Evolutionary conservation across 495 filamentous ascomycete genomes (phyloP).

Genomic region (Sphaerosporella brunnea): DNA sequence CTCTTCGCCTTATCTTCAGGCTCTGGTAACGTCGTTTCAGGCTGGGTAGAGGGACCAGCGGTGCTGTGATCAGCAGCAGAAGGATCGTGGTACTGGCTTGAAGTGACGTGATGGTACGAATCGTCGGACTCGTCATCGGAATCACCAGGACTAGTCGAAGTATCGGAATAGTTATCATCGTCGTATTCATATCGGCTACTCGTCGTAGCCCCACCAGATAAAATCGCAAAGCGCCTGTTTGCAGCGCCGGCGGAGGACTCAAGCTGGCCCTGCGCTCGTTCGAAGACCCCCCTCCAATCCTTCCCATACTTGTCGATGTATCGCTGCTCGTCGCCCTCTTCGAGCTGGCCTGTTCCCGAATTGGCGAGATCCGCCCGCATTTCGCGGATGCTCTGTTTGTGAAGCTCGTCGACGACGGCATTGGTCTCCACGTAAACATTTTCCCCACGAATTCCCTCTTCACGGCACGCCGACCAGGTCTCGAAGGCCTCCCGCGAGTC

Average conservation of each 20-base stretch:
- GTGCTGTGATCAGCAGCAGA: background rate
- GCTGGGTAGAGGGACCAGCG: no score
- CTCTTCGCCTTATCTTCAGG: conserved; percentile 25
- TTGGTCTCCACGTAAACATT: conserved; percentile 52
- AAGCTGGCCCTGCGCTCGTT: conserved; percentile 39
- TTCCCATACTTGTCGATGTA: conserved; percentile 68
- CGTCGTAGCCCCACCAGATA: background rate
- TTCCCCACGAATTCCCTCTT: conserved; percentile 60
- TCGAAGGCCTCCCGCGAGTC: conserved; percentile 83
- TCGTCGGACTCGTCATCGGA: background rate
- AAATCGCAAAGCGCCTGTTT: no score
- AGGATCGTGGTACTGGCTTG: background rate
- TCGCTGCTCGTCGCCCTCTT: conserved; percentile 48
- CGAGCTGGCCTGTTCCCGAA: conserved; percentile 27
- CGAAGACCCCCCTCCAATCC: conserved; percentile 83
- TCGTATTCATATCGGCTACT: background rate
- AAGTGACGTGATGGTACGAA: background rate
- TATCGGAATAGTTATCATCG: background rate
- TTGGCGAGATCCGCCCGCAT: conserved; percentile 62
- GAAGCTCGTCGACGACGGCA: conserved; percentile 45
- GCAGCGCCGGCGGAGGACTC: background rate
- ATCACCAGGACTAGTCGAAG: background rate
- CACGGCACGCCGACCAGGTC: conserved; percentile 76
- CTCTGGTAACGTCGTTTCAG: no score
- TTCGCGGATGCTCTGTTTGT: conserved; percentile 59